phyloP scores from a whole-genome alignment of 164 flowering plant species.

The Brasenia schreberi region DNA sequence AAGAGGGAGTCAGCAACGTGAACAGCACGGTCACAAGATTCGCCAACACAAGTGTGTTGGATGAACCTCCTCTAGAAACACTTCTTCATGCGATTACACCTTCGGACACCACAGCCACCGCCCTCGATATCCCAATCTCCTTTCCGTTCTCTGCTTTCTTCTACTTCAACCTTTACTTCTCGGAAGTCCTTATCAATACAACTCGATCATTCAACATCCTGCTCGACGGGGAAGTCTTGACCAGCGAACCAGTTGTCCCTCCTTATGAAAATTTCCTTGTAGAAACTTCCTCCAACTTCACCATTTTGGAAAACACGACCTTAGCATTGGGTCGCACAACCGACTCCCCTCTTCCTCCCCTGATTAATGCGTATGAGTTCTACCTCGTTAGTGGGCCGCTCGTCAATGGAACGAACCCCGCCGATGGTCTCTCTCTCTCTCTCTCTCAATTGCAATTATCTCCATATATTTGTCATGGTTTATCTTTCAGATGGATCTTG shows the following conservation, averaged over 20 bases:
- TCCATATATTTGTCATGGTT: too few species aligned
- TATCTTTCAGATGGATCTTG: too few species aligned
- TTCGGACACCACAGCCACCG: neutral
- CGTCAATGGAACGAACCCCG: slow-evolving; percentile 18
- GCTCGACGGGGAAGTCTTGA: neutral
- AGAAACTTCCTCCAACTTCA: neutral
- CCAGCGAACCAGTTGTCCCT: neutral
- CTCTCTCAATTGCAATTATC: neutral
- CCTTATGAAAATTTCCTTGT: neutral
- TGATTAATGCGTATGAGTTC: slow-evolving; percentile 37
- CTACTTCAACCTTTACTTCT: slow-evolving; percentile 8
- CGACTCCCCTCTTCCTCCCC: slow-evolving; percentile 29
- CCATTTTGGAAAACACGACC: neutral
- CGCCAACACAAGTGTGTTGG: slow-evolving; percentile 1
- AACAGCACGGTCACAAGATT: slow-evolving; percentile 6
- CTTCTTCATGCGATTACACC: slow-evolving; percentile 17
- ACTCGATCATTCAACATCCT: neutral
- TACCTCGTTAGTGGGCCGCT: slow-evolving; percentile 6
- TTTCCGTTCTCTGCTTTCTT: neutral
- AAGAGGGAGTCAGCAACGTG: neutral
- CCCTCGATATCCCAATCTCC: neutral
- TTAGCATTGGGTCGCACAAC: slow-evolving; percentile 14
- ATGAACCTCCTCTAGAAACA: slow-evolving; percentile 20
- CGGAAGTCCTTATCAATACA: slow-evolving; percentile 9
- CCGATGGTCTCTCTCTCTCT: neutral